Percentiles rank a stretch among this genome's conserved stretches.
These are phyloP conservation scores for Aristolochia fimbriata DNA, from an alignment of 164 flowering plant species.

Conservation along the genomic window DNA sequence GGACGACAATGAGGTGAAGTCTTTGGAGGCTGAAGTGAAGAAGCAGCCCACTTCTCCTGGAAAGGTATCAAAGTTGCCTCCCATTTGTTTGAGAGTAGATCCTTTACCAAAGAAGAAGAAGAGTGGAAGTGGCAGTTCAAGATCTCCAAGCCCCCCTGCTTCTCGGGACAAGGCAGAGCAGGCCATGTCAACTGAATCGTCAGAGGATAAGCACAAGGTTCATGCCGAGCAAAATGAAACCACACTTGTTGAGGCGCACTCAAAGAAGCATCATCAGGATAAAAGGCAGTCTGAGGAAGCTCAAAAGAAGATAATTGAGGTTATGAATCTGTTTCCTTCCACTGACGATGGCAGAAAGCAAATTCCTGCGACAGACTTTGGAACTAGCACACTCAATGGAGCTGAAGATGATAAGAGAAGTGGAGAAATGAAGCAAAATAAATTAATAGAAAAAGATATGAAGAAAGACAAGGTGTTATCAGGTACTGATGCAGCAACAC, in stretches of 20 bases:
- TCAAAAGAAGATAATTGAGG: background rate
- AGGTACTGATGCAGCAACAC: conserved; percentile 41
- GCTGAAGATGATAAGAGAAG: background rate
- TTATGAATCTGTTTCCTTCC: background rate
- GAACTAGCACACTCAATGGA: background rate
- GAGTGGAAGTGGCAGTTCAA: conserved; percentile 30
- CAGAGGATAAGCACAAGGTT: conserved; percentile 8
- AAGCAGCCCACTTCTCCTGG: conserved; percentile 25
- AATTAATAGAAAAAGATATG: conserved; percentile 3
- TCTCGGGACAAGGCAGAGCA: conserved; percentile 8
- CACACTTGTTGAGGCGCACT: conserved; percentile 11
- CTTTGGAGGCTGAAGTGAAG: conserved; percentile 8
- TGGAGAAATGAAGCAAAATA: background rate
- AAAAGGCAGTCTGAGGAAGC: background rate
- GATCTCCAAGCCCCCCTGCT: conserved; percentile 49
- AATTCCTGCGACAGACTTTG: no score
- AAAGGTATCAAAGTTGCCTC: conserved; percentile 49
- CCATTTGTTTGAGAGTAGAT: conserved; percentile 69
- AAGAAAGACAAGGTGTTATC: conserved; percentile 16
- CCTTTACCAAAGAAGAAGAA: conserved; percentile 56
- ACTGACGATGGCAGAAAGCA: background rate
- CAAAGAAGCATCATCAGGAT: background rate
- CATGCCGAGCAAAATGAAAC: conserved; percentile 7
- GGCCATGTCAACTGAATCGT: background rate
- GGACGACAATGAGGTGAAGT: conserved; percentile 6